phyloP scores from a whole-genome alignment of 179 eudicot species.

The Patellifolia procumbens region DNA sequence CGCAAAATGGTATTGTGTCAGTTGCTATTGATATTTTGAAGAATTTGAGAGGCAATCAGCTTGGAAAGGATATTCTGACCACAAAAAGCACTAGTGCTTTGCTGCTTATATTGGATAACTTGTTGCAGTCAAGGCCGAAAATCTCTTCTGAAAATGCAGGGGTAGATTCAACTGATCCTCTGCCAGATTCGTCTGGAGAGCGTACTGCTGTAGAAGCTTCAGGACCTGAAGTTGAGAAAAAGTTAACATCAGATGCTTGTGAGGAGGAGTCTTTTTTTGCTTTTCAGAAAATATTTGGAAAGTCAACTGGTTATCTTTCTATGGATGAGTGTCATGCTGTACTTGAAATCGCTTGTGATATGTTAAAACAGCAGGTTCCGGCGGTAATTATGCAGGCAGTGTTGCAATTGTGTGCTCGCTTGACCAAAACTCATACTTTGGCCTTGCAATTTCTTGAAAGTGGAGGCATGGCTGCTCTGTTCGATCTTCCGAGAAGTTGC shows the following conservation, averaged over 20 bases:
- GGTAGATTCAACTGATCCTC: constrained; percentile 35
- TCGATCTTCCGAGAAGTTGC: constrained; percentile 78
- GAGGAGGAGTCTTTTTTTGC: constrained; percentile 46
- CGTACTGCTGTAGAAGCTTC: constrained; percentile 43
- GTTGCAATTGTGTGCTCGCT: constrained; percentile 87
- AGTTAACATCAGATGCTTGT: constrained; percentile 31
- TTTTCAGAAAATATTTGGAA: constrained; percentile 78
- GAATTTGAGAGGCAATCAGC: constrained; percentile 48
- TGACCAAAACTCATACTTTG: constrained; percentile 81
- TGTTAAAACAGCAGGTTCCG: constrained; percentile 76
- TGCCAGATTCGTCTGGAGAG: constrained; percentile 45
- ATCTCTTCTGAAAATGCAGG: constrained; percentile 50
- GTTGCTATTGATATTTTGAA: constrained; percentile 62
- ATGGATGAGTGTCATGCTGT: constrained; percentile 75
- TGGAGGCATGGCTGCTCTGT: constrained; percentile 79
- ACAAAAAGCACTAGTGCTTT: constrained; percentile 77
- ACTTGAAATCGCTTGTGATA: constrained; percentile 72
- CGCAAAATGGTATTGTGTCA: constrained; percentile 64
- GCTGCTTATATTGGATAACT: constrained; percentile 82
- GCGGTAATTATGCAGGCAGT: constrained; percentile 95
- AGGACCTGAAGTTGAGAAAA: constrained; percentile 41
- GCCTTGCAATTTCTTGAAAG: constrained; percentile 83
- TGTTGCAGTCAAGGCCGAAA: constrained; percentile 78
- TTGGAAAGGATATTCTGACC: constrained; percentile 46
- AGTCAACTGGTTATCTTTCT: constrained; percentile 81